Conservation (phyloP, 352 stramenopile genomes). For the Phytophthora nicotianae region DNA sequence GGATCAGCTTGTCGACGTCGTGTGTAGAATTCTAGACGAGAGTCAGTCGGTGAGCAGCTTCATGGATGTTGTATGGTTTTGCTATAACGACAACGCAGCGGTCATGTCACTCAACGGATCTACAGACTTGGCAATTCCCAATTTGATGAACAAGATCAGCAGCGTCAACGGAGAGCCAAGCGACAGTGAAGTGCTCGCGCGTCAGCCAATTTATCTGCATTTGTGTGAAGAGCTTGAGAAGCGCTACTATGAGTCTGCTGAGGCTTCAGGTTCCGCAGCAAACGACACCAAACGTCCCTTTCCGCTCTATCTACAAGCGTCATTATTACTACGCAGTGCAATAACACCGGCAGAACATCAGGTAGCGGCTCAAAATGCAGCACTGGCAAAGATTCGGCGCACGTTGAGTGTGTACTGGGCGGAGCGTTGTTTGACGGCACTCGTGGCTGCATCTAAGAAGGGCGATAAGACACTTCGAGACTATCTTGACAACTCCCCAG, state of each 20-base stretch:
- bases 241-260: slow-evolving; percentile 36
- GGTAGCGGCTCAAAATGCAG: slow-evolving; percentile 42
- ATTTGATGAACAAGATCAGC: slow-evolving; percentile 62
- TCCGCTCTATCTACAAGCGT: slow-evolving; percentile 61
- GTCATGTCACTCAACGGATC: slow-evolving; percentile 60
- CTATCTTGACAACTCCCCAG: slow-evolving; percentile 32
- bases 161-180: slow-evolving; percentile 25
- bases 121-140: slow-evolving; percentile 55
- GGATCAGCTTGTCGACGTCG: slow-evolving; percentile 47
- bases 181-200: slow-evolving; percentile 29
- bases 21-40: slow-evolving; percentile 61
- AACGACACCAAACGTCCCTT: slow-evolving; percentile 6
- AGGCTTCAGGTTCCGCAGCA: not conserved
- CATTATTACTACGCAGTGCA: slow-evolving; percentile 60
- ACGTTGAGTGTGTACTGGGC: slow-evolving; percentile 67
- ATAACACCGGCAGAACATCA: slow-evolving; percentile 61
- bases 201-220: slow-evolving; percentile 63
- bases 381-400: slow-evolving; percentile 47
- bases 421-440: slow-evolving; percentile 55
- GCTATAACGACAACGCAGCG: slow-evolving; percentile 69
- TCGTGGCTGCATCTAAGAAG: slow-evolving; percentile 49
- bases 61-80: slow-evolving; percentile 80
- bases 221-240: slow-evolving; percentile 66
- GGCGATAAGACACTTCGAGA: slow-evolving; percentile 23
- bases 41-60: slow-evolving; percentile 67